Percentiles rank a stretch among this genome's conserved stretches.
phyloP scores from a whole-genome alignment of 169 alveolate species.

The Plasmodium gonderi region DNA sequence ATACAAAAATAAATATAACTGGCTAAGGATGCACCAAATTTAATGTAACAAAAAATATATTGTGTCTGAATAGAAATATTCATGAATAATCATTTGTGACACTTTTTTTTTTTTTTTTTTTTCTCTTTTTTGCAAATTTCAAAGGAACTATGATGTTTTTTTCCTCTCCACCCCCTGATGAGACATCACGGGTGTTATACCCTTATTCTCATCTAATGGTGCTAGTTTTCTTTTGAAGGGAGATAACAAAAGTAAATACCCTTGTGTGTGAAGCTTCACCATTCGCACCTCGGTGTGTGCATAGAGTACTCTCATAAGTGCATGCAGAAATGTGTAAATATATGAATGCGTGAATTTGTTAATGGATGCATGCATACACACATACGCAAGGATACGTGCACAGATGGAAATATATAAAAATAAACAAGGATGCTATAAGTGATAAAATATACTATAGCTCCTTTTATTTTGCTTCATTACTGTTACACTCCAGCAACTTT shows the following conservation, averaged over 20 bases:
- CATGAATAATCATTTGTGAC: neutral
- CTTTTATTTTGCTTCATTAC: conserved; percentile 11
- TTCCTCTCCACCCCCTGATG: neutral
- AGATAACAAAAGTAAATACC: neutral
- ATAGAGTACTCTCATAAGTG: neutral
- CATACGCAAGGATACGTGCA: too few relatives aligned
- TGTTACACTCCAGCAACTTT: conserved; percentile 36
- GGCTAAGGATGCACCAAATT: neutral
- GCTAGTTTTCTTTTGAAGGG: neutral
- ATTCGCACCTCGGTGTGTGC: too few relatives aligned
- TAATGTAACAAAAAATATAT: neutral
- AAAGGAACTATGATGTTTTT: neutral
- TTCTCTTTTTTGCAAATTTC: neutral
- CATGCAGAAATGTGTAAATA: neutral
- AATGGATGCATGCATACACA: too few relatives aligned
- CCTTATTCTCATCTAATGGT: neutral
- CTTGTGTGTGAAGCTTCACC: neutral
- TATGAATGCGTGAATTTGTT: neutral
- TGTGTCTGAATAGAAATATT: neutral
- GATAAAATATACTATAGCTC: too few relatives aligned
- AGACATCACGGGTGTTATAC: neutral
- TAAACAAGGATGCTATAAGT: too few relatives aligned
- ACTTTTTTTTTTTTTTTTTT: neutral
- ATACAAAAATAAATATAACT: too few relatives aligned
- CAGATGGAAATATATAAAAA: too few relatives aligned